Base-by-base conservation (phyloP, 768 basidiomycete species). In the Boletus huronensis region DNA sequence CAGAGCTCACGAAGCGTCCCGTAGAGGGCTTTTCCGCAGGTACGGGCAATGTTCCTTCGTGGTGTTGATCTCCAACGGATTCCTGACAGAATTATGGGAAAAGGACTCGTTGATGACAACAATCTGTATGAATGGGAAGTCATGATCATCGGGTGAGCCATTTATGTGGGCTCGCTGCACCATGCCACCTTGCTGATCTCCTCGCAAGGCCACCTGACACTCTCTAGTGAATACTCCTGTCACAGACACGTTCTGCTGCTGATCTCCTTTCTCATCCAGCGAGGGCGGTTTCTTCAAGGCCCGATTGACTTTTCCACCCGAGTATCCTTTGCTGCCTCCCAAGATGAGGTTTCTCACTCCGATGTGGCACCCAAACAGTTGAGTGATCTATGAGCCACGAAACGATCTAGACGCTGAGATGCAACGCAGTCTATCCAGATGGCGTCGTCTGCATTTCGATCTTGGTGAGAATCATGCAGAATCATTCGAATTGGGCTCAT, bases 351-450 rank as follows among this genome's bases (percentile, higher is more conserved):
- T 99, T 66, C 82, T 90, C 61, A 98, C 97, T 2, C 87, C 86
- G 34, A 90, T 99, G 82, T 93, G 95, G 85, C 97, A 99, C 74
- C 97, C 97, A 2, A 99, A 98, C 71, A 95, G 96, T 95, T 67
- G 52, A 62, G 87, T 74, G 28, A 29, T 34, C 40, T 50, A 23
- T 50, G 38, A 40, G 39, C 21, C 26, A 26, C 32, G 29, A 26
- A 3, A 13, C 32, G 19, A 46, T 51, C 23, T 11, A 23, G 0
- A 46, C 31, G 29, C 19, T 58, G 39, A 50, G 10, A 32, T 50
- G 17, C 41, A 28, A 17, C 41, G 13, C 64, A 98, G 96, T 98
- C 71, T 99, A 99, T 70, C 69, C 88, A 4, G 90, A 93, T 70
- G 96, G 96, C 19, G 81, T 80, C 28, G 96, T 99, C 44, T 99